Percentiles rank a stretch among this genome's conserved stretches.
Evolutionary conservation across 768 basidiomycete species (phyloP).

Genomic region (Termitomyces bulborhizus): DNA sequence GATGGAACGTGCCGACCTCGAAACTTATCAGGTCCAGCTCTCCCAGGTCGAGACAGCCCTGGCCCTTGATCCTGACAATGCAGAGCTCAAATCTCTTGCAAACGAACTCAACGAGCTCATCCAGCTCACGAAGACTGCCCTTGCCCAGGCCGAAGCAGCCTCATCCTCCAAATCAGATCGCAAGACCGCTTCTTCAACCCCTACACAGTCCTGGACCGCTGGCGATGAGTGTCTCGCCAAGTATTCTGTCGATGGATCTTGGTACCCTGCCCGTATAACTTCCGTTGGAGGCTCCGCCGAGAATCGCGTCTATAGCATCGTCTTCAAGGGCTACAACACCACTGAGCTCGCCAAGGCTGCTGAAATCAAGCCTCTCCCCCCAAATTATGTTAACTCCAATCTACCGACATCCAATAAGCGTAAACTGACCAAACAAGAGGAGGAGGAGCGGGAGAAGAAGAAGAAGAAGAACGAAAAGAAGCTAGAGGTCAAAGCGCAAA

Average conservation of each 20-base stretch:
- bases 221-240: constrained; percentile 85
- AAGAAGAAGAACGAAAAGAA: constrained; percentile 97
- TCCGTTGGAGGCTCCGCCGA: constrained; percentile 77
- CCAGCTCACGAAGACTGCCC: constrained; percentile 65
- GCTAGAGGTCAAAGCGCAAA: constrained; percentile 72
- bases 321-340: constrained; percentile 89
- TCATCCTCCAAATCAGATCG: constrained; percentile 59
- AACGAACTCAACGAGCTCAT: constrained; percentile 83
- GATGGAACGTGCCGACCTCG: constrained; percentile 72
- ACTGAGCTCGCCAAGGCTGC: constrained; percentile 76
- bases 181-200: constrained; percentile 44
- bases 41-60: constrained; percentile 85
- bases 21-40: constrained; percentile 86
- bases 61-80: constrained; percentile 65
- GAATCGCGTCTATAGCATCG: constrained; percentile 81
- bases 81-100: constrained; percentile 65
- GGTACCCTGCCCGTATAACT: constrained; percentile 88
- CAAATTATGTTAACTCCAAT: constrained; percentile 41
- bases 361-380: constrained; percentile 66
- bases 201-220: constrained; percentile 60
- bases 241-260: constrained; percentile 77
- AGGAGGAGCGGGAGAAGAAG: constrained; percentile 83
- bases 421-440: constrained; percentile 73
- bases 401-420: constrained; percentile 57
- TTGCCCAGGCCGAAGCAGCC: constrained; percentile 60